Evolutionary conservation across 768 basidiomycete genomes (phyloP), one percentile per base, ranked within the genome.

Genomic region (Termitomyces sp.): DNA sequence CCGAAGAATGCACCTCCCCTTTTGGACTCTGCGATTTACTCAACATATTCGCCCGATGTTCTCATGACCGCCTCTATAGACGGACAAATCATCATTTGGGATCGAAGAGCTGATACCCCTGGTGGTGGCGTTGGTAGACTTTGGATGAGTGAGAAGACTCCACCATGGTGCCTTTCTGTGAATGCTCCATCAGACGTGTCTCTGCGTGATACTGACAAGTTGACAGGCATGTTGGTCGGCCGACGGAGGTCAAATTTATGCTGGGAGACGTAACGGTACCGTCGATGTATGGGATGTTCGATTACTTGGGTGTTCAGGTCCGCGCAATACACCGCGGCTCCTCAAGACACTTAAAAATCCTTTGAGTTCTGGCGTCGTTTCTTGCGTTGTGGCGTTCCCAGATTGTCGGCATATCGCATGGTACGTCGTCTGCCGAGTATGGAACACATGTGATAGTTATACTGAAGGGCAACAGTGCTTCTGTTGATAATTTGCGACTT

Each of bases 121-220:
- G 85, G 87, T 29, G 75, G 70, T 40, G 90, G 93, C 6, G 89
- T 94, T 1, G 94, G 93, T 31, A 77, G 93, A 62, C 73, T 98
- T 53, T 89, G 89, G 83, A 85, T 92, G 78, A 88, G 86, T 65
- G 95, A 95, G 61, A 94, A 91, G 72, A 92, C 91, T 21, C 93
- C 93, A 31, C 93, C 92, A 11, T 98, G 95, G 94, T 97, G 94
- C 71, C 82, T 96, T 65, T 95, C 95, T 60, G 96, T 98, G 71
- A 66, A 85, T 43, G 25, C 52, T 41, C 32, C 11, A 54, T 43
- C 17, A 43, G 19, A 23, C 9, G 38, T 19, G n/a, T 50, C 44
- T n/a, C n/a, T 37, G 56, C 12, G 16, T 25, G 16, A 27, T 48
- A 54, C 58, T 51, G 21, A 57, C 31, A 42, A 37, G 3, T 11